Conservation (phyloP, 2,329 filamentous ascomycete species). For the Scytalidium lignicola region DNA sequence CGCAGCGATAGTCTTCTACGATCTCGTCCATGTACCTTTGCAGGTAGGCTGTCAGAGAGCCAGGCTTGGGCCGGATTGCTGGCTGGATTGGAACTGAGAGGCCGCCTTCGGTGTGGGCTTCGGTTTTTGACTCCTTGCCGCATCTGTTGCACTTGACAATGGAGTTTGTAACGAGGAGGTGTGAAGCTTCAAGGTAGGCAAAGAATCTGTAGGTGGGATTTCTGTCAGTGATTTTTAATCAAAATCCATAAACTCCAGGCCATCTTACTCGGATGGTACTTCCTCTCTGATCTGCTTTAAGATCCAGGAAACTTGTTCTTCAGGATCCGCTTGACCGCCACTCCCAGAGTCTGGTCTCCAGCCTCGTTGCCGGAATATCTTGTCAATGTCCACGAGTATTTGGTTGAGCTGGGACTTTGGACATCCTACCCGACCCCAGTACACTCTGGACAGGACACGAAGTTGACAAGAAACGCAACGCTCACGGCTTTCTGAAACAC, state of each 20-base stretch:
- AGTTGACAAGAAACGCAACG: conserved; percentile 14
- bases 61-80: conserved; percentile 5
- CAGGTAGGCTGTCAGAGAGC: conserved; percentile 18
- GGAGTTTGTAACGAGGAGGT: conserved; percentile 10
- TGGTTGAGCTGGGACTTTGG: conserved; percentile 2
- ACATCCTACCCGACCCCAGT: conserved; percentile 11
- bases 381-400: conserved; percentile 8
- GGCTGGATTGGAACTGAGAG: conserved; percentile 22
- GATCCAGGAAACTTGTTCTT: conserved; percentile 25
- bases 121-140: conserved; percentile 14
- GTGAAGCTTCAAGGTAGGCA: conserved; percentile 15
- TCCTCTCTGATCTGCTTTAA: conserved; percentile 19
- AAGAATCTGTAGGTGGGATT: conserved; percentile 8
- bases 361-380: conserved; percentile 11
- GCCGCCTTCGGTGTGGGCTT: conserved; percentile 16
- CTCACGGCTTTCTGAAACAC: conserved; percentile 3
- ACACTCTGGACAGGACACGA: conserved; percentile 6
- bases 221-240: neutral
- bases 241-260: neutral
- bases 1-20: conserved; percentile 22
- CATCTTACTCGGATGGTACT: conserved; percentile 19
- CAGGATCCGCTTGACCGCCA: conserved; percentile 25
- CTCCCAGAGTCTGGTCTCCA: conserved; percentile 14
- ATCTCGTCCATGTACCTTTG: conserved; percentile 16
- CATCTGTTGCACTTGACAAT: conserved; percentile 20